Evolutionary conservation across 164 flowering plant species (phyloP).

Genomic region (Stephania japonica): DNA sequence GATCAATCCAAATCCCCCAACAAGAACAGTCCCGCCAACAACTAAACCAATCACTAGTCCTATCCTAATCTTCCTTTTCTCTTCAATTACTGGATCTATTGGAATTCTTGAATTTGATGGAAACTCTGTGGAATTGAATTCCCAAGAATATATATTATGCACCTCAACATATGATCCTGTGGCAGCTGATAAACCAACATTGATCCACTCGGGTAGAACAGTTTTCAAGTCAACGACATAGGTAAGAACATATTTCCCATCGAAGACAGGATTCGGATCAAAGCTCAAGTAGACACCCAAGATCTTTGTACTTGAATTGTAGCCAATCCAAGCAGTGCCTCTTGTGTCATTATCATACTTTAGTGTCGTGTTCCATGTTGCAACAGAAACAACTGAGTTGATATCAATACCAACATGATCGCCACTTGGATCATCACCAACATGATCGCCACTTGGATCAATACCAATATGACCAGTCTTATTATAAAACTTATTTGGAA

Average conservation of each 20-base stretch:
- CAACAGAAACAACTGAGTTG: conserved; percentile 13
- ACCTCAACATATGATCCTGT: conserved; percentile 3
- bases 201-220: conserved; percentile 16
- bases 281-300: conserved; percentile 17
- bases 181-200: conserved; percentile 20
- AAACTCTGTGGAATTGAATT: conserved; percentile 18
- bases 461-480: conserved; percentile 17
- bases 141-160: conserved; percentile 21
- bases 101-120: not conserved
- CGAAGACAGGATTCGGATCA: conserved; percentile 10
- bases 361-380: conserved; percentile 13
- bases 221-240: conserved; percentile 15
- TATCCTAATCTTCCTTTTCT: not conserved
- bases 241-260: conserved; percentile 9
- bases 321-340: conserved; percentile 18
- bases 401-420: conserved; percentile 39
- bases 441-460: too few species aligned
- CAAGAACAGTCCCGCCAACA: conserved; percentile 11
- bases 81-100: not conserved
- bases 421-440: too few species aligned
- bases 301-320: conserved; percentile 13
- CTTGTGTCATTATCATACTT: not conserved
- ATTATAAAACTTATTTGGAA: conserved; percentile 26
- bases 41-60: conserved; percentile 5
- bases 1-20: conserved; percentile 1